phyloP scores from a whole-genome alignment of 805 yeast species.

The Ogataea glucozyma region DNA sequence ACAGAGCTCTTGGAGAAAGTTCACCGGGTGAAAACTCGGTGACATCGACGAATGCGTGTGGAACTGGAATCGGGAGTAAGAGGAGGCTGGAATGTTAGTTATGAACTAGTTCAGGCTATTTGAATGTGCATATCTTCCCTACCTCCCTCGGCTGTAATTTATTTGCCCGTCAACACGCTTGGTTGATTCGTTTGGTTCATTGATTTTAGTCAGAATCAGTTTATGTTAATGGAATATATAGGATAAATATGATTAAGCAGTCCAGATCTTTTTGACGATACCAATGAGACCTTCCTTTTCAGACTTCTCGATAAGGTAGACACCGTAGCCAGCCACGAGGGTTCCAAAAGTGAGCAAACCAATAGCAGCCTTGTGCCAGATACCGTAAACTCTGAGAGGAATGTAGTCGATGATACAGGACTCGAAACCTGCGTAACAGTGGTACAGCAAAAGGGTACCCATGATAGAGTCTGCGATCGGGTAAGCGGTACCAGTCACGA shows the following conservation, averaged over 20 bases:
- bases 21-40: too few relatives aligned
- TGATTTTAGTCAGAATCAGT: too few relatives aligned
- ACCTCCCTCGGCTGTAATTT: too few relatives aligned
- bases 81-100: constrained; percentile 10
- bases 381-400: constrained; percentile 71
- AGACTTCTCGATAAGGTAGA: constrained; percentile 65
- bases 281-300: constrained; percentile 65
- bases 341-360: constrained; percentile 63
- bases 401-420: constrained; percentile 79
- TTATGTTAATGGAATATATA: constrained; percentile 5
- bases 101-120: neutral
- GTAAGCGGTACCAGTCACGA: constrained; percentile 53
- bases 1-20: neutral
- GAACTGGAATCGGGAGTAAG: constrained; percentile 7
- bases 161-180: too few relatives aligned
- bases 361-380: constrained; percentile 61
- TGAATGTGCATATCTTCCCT: too few relatives aligned
- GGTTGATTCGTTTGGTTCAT: too few relatives aligned
- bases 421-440: constrained; percentile 70
- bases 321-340: constrained; percentile 65
- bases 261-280: constrained; percentile 37
- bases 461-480: constrained; percentile 59
- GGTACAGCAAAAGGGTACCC: constrained; percentile 57
- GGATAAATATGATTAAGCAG: constrained; percentile 22
- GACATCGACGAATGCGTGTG: constrained; percentile 5